Evolutionary conservation across 805 yeast species (phyloP).

Genomic region (Danielia reshetovae): DNA sequence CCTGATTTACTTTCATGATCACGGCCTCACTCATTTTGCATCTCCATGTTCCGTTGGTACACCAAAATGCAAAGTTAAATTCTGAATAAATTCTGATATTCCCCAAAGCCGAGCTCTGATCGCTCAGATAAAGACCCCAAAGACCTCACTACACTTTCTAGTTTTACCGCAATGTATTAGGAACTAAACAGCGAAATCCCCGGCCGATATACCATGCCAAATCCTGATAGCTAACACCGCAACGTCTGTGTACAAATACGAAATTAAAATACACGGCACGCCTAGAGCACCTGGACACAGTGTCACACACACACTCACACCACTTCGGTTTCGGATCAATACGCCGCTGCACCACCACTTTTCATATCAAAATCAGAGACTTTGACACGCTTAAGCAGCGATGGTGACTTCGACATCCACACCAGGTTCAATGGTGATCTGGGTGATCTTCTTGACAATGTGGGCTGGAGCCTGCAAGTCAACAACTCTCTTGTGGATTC

Average conservation of each 20-base stretch:
- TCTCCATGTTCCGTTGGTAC: no score
- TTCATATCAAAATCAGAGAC: no score
- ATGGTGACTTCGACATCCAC: slow-evolving; percentile 94
- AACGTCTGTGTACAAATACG: slow-evolving; percentile 46
- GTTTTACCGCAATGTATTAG: slow-evolving; percentile 8
- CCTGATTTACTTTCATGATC: no score
- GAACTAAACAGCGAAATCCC: slow-evolving; percentile 3
- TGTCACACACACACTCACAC: slow-evolving; percentile 5
- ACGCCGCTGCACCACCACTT: neutral
- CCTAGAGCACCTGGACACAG: slow-evolving; percentile 50
- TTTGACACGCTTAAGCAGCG: slow-evolving; percentile 65
- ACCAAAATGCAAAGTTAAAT: no score
- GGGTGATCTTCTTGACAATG: slow-evolving; percentile 91
- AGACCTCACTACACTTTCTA: no score
- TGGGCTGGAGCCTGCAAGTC: slow-evolving; percentile 96
- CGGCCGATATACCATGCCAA: slow-evolving; percentile 23
- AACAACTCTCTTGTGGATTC: slow-evolving; percentile 99
- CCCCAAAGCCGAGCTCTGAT: no score
- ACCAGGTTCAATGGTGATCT: slow-evolving; percentile 98
- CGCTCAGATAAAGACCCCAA: no score
- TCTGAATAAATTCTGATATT: no score
- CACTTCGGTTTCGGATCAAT: no score
- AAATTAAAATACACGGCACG: slow-evolving; percentile 48
- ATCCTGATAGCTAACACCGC: slow-evolving; percentile 61
- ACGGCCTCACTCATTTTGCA: no score